Conservation (phyloP, 2,329 filamentous ascomycete genomes). For the Biscogniauxia marginata region DNA sequence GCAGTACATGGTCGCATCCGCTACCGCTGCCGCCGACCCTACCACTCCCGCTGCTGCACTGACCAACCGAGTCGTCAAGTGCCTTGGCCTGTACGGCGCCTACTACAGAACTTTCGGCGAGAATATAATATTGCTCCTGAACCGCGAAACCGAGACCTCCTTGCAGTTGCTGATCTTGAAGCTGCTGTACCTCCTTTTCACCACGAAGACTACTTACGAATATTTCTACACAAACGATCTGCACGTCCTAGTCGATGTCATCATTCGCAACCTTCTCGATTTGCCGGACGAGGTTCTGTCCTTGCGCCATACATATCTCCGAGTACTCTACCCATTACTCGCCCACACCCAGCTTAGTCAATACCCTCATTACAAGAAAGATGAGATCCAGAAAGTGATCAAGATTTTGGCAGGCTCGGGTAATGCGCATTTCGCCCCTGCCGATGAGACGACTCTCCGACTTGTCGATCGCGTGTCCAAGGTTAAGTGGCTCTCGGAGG, state of each 20-base stretch:
- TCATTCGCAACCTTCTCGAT: constrained; percentile 95
- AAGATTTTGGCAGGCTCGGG: constrained; percentile 66
- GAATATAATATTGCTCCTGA: constrained; percentile 92
- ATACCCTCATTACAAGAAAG: constrained; percentile 86
- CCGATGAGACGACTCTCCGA: constrained; percentile 76
- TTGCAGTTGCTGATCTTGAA: constrained; percentile 96
- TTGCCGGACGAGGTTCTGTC: constrained; percentile 77
- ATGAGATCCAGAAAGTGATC: constrained; percentile 77
- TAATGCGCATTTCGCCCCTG: constrained; percentile 74
- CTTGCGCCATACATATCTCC: constrained; percentile 88
- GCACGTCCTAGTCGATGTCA: constrained; percentile 89
- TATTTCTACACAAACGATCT: constrained; percentile 99
- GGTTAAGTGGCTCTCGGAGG: constrained; percentile 64
- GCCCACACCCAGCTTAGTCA: constrained; percentile 87
- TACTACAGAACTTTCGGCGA: constrained; percentile 93
- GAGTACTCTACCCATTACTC: constrained; percentile 86
- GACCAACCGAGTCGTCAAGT: constrained; percentile 92
- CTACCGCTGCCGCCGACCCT: constrained; percentile 45
- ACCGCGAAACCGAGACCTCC: constrained; percentile 91
- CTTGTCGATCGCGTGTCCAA: constrained; percentile 73
- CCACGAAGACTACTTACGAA: constrained; percentile 85
- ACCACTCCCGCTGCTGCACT: constrained; percentile 49
- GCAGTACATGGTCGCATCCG: constrained; percentile 87
- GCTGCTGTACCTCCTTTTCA: constrained; percentile 91
- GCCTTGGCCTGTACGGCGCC: constrained; percentile 76